phyloP scores from a whole-genome alignment of 148 eudicot genomes.

The Silene conica region DNA sequence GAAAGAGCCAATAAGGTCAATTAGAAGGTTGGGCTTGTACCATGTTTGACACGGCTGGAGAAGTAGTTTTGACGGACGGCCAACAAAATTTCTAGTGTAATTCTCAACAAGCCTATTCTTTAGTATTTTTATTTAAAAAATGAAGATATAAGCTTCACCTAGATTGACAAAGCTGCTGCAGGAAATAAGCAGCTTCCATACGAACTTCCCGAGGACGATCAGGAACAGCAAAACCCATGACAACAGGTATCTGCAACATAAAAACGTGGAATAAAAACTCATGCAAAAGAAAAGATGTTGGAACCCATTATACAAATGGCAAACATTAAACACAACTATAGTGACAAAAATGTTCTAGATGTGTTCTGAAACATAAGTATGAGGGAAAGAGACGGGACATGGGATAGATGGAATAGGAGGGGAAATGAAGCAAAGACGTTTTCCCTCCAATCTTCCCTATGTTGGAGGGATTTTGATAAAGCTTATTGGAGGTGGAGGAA shows the following conservation, averaged over 20 bases:
- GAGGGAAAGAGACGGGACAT: no score
- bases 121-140: neutral
- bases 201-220: conserved; percentile 94
- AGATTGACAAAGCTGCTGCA: conserved; percentile 95
- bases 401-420: no score
- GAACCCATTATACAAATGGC: neutral
- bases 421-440: no score
- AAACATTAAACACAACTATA: neutral
- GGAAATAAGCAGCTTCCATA: conserved; percentile 91
- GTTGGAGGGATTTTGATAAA: no score
- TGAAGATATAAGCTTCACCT: conserved; percentile 40
- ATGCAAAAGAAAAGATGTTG: neutral
- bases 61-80: neutral
- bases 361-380: neutral
- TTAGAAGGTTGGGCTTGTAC: no score
- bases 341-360: neutral
- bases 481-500: no score
- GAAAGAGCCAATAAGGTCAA: neutral
- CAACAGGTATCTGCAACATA: conserved; percentile 67
- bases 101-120: neutral
- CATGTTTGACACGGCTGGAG: neutral
- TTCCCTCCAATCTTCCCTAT: no score
- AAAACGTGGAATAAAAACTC: neutral
- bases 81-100: neutral
- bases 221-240: conserved; percentile 85